Evolutionary conservation across 164 flowering plant species (phyloP).

Genomic region (Piper longum): DNA sequence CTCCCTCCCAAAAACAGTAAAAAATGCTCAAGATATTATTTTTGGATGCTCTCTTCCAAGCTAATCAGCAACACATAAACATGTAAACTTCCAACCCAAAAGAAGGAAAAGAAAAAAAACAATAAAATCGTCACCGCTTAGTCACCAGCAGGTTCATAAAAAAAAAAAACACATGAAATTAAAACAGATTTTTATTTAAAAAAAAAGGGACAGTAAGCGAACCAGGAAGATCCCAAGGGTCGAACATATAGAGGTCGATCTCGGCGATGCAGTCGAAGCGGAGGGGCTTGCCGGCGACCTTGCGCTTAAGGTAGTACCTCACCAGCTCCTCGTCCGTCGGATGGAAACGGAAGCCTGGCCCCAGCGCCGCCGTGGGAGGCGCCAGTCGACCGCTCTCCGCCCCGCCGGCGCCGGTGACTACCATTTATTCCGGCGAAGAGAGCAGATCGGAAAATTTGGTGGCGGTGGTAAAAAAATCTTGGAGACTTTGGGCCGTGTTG

Average conservation of each 20-base stretch:
- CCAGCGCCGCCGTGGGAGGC: slow-evolving; percentile 9
- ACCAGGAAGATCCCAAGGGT: slow-evolving; percentile 76
- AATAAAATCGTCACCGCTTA: too few relatives aligned
- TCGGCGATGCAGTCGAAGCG: slow-evolving; percentile 45
- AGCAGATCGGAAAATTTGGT: neutral
- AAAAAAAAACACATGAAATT: too few relatives aligned
- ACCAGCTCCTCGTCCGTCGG: slow-evolving; percentile 27
- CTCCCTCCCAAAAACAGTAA: too few relatives aligned
- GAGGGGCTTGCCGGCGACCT: slow-evolving; percentile 30
- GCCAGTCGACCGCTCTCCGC: neutral
- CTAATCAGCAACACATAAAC: too few relatives aligned
- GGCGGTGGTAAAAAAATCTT: too few relatives aligned
- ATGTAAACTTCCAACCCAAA: too few relatives aligned
- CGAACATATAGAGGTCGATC: slow-evolving; percentile 52
- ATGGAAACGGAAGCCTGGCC: slow-evolving; percentile 57
- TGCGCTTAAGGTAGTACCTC: slow-evolving; percentile 20
- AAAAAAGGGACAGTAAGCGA: neutral
- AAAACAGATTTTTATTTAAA: too few relatives aligned
- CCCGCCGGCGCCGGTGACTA: neutral
- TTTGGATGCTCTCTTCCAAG: too few relatives aligned
- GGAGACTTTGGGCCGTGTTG: too few relatives aligned
- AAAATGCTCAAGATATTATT: too few relatives aligned
- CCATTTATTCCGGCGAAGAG: neutral
- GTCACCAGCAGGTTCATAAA: too few relatives aligned
- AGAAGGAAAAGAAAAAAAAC: too few relatives aligned